Base-by-base conservation (phyloP, 192 early-diverging fungal species). In the Tieghemiomyces parasiticus region DNA sequence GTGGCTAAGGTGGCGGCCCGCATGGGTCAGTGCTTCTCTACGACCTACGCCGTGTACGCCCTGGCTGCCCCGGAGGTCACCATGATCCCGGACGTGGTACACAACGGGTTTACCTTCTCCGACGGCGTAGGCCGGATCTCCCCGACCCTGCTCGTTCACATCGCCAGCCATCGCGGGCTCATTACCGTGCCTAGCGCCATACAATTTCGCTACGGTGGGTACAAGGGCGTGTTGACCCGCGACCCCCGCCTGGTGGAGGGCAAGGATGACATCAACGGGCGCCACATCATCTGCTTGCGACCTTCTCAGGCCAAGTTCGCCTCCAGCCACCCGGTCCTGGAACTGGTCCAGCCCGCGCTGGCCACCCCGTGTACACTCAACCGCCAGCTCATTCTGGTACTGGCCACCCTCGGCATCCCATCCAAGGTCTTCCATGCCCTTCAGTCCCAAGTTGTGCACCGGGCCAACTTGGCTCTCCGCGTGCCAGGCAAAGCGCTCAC, bases 61-160 rank as follows among this genome's bases (percentile, higher is more conserved):
- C 44, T 87, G 12, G 28, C 51, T 4, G 58, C 60, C 3, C 45
- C 68, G 3, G 71, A 81, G 2, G 68, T 83, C 0, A 49, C 60
- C 31, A 42, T 58, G 0, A 76, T 89, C 44, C 54, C 59, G 0
- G 88, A 91, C 51, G 67, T 91, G 42, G 65, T 71, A 44, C 56
- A 66, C 3, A 72, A 84, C 51, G 70, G 71, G 3, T 84, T 68
- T 51, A 71, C 55, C 0, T 91, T 91, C 59, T 85, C 83, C 28
- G 88, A 91, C 65, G 88, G 88, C 4, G 74, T 83, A 13, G 88
- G 88, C 29, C 71, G 71, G 10, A 75, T 91, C 32, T 81, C 81
- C 0, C 56, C 48, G 2, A 46, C 35, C 1, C 59, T 90, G 31
- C 74, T 81, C 10, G 32, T 60, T 12, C 60, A 67, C 16, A 67